Conservation (phyloP, 2,329 filamentous ascomycete genomes). For the Lasiodiplodia sp. region DNA sequence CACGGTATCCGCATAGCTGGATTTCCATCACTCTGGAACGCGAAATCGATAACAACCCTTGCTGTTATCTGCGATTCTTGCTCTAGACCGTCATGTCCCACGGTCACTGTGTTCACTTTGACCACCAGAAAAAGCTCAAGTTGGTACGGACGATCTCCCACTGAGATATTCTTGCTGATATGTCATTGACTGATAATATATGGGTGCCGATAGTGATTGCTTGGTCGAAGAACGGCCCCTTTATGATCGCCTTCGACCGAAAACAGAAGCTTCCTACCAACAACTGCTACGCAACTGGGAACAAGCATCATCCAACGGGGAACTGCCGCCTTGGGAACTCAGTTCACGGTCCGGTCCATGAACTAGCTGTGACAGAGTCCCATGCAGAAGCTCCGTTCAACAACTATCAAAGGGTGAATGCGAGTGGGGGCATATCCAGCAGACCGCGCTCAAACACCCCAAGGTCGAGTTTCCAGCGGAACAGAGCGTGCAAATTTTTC, state of each 20-base stretch:
- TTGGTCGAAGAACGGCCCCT: background rate
- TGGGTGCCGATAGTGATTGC: background rate
- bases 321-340: background rate
- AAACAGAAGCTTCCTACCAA: background rate
- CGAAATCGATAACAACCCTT: background rate
- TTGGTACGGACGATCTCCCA: background rate
- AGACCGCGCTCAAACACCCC: too few relatives aligned
- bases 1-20: background rate
- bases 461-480: background rate
- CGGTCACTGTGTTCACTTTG: background rate
- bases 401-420: too few relatives aligned
- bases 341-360: too few relatives aligned
- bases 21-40: background rate
- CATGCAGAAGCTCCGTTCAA: too few relatives aligned
- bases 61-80: fast-evolving
- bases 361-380: too few relatives aligned
- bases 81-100: background rate
- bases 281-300: too few relatives aligned
- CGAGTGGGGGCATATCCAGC: too few relatives aligned
- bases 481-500: background rate
- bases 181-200: background rate
- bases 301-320: too few relatives aligned
- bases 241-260: background rate
- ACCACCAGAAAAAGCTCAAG: background rate
- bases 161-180: background rate